These are phyloP conservation scores for Penicillium waksmanii DNA, from an alignment of 495 filamentous ascomycete genomes.

Conservation along the genomic window DNA sequence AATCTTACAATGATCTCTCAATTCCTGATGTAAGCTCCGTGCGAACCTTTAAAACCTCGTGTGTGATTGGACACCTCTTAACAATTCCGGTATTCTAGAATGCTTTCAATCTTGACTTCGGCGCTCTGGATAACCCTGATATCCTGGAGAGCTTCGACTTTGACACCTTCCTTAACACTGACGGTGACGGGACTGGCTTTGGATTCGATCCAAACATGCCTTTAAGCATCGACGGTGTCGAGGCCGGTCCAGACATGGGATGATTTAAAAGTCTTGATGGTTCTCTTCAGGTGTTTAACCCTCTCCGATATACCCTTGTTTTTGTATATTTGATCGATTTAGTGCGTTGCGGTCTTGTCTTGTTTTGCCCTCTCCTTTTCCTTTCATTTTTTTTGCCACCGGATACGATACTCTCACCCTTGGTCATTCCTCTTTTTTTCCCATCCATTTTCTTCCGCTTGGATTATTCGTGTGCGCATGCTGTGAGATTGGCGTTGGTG, in stretches of 20 bases:
- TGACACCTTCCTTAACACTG: slow-evolving; percentile 84
- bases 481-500: slow-evolving; percentile 50
- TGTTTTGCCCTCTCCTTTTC: slow-evolving; percentile 19
- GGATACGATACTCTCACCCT: slow-evolving; percentile 17
- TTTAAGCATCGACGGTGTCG: slow-evolving; percentile 52
- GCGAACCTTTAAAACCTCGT: neutral
- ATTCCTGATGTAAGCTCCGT: slow-evolving; percentile 45
- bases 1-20: slow-evolving; percentile 40
- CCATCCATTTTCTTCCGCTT: slow-evolving; percentile 28
- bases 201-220: slow-evolving; percentile 55
- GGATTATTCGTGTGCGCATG: slow-evolving; percentile 35
- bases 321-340: slow-evolving; percentile 45
- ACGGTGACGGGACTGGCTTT: slow-evolving; percentile 54
- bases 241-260: slow-evolving; percentile 54
- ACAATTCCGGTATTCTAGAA: slow-evolving; percentile 17
- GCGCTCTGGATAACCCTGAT: slow-evolving; percentile 60
- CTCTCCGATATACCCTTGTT: slow-evolving; percentile 53
- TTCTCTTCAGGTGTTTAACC: slow-evolving; percentile 43
- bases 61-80: slow-evolving; percentile 21
- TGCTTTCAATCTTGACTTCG: slow-evolving; percentile 63
- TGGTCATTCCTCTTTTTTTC: slow-evolving; percentile 25
- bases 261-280: slow-evolving; percentile 38
- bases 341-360: slow-evolving; percentile 9
- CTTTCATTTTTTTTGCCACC: slow-evolving; percentile 21
- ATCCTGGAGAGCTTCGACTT: slow-evolving; percentile 96